Percentiles rank a stretch among this genome's conserved stretches.
phyloP scores from a whole-genome alignment of 805 yeast genomes.

The Teunomyces cretensis region DNA sequence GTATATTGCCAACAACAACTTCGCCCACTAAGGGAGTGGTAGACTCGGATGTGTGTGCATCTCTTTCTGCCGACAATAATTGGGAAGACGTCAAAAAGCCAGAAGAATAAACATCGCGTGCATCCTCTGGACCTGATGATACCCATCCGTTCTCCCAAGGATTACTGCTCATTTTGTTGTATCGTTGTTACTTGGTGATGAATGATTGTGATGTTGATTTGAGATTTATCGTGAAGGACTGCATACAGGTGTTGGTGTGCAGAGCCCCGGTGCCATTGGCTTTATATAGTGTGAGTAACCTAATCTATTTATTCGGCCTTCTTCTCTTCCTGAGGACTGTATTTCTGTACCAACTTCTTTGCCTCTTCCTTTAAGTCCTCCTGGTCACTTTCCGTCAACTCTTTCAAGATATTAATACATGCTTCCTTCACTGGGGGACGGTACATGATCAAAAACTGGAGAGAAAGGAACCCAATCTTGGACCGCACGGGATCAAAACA shows the following conservation, averaged over 20 bases:
- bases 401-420: slow-evolving; percentile 50
- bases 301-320: neutral
- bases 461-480: slow-evolving; percentile 75
- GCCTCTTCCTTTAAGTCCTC: slow-evolving; percentile 53
- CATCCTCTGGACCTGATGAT: slow-evolving; percentile 10
- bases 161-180: slow-evolving; percentile 17
- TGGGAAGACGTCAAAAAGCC: slow-evolving; percentile 28
- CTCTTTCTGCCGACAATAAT: slow-evolving; percentile 4
- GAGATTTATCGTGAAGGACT: no score
- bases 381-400: slow-evolving; percentile 44
- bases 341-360: slow-evolving; percentile 46
- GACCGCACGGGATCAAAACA: slow-evolving; percentile 85
- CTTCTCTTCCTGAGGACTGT: slow-evolving; percentile 15
- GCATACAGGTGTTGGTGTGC: no score
- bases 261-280: no score
- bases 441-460: slow-evolving; percentile 82
- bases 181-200: neutral
- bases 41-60: neutral
- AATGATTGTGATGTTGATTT: neutral
- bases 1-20: slow-evolving; percentile 19
- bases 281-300: neutral
- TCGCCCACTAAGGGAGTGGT: neutral
- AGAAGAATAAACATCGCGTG: neutral
- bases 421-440: slow-evolving; percentile 76
- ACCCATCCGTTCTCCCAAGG: slow-evolving; percentile 45